Conservation (phyloP, 306 rosid species). For the Alnus rubra region DNA sequence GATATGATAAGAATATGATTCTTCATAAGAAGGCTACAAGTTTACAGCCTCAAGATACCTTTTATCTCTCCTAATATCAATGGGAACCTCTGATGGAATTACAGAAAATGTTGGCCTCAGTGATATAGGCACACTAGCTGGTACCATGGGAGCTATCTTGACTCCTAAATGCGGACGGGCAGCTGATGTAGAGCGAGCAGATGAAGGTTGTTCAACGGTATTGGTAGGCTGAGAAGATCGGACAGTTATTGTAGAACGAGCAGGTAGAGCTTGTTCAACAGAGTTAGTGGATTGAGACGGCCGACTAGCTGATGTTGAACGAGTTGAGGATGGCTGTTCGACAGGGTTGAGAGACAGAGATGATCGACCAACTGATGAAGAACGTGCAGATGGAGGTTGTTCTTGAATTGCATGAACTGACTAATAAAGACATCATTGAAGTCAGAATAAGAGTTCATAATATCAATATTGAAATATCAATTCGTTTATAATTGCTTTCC, state of each 20-base stretch:
- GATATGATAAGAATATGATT: neutral
- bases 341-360: constrained; percentile 19
- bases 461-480: neutral
- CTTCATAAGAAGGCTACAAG: neutral
- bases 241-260: constrained; percentile 39
- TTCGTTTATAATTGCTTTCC: neutral
- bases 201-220: constrained; percentile 52
- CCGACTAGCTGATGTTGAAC: constrained; percentile 34
- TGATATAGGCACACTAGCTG: constrained; percentile 67
- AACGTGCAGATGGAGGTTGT: constrained; percentile 42
- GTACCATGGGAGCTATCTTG: constrained; percentile 68
- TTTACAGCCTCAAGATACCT: constrained; percentile 42
- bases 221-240: constrained; percentile 40
- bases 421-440: constrained; percentile 34
- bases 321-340: constrained; percentile 58
- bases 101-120: constrained; percentile 55
- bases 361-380: constrained; percentile 34
- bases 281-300: constrained; percentile 27
- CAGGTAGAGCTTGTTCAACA: constrained; percentile 49
- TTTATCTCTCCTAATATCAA: constrained; percentile 57
- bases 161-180: constrained; percentile 48
- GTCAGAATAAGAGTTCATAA: neutral
- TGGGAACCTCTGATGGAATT: constrained; percentile 37
- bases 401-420: constrained; percentile 59
- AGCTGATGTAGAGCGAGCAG: constrained; percentile 50